Percentiles rank a stretch among this genome's conserved stretches.
phyloP scores from a whole-genome alignment of 2,329 filamentous ascomycete genomes.

The Calonectria honghensis region DNA sequence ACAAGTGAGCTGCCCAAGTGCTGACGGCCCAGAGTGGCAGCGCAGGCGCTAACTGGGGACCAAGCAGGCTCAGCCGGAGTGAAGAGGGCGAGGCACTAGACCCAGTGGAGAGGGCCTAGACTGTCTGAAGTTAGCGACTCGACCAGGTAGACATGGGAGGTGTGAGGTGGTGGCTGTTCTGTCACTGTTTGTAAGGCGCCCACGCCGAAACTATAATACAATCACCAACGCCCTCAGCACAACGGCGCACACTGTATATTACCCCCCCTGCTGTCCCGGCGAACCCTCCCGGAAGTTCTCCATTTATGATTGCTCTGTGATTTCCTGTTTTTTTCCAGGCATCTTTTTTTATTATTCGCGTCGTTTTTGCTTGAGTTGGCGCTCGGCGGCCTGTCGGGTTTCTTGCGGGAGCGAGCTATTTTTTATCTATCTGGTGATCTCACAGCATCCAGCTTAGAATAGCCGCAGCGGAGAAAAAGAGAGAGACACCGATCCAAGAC shows the following conservation, averaged over 20 bases:
- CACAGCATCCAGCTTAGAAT: too few species aligned
- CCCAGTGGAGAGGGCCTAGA: background rate
- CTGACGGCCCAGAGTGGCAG: constrained; percentile 16
- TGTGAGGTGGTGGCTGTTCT: background rate
- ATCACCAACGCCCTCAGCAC: constrained; percentile 9
- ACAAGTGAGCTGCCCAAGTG: constrained; percentile 11
- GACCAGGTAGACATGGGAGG: background rate
- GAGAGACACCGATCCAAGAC: constrained; percentile 3
- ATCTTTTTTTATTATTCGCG: background rate
- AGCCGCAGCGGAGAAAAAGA: background rate
- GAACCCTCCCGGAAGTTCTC: background rate
- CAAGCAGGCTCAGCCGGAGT: background rate
- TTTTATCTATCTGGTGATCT: background rate
- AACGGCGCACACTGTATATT: constrained; percentile 11
- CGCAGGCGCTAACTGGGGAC: constrained; percentile 14
- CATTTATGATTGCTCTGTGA: background rate
- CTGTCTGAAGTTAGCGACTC: background rate
- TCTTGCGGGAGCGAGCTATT: background rate
- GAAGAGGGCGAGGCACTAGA: background rate
- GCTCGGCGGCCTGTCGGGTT: background rate
- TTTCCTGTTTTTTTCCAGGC: background rate
- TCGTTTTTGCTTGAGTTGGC: constrained; percentile 5
- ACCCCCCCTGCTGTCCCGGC: background rate
- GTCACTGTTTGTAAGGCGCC: background rate
- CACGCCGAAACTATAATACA: constrained; percentile 24